These are phyloP conservation scores for Whalleya microplaca DNA, from an alignment of 2,329 filamentous ascomycete species.

Conservation along the genomic window DNA sequence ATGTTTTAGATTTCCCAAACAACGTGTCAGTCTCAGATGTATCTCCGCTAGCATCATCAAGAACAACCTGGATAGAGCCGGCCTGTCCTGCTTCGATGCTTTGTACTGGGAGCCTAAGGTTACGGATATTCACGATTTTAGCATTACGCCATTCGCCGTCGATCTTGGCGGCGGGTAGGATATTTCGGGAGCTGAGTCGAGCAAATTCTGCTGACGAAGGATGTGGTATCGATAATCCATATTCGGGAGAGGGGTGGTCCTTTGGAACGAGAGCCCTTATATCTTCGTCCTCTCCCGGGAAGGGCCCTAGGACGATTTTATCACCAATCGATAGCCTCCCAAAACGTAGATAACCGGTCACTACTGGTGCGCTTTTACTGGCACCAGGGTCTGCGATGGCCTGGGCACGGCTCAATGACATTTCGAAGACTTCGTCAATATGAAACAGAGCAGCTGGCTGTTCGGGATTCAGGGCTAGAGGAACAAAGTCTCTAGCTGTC, in stretches of 20 bases:
- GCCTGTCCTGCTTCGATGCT: constrained; percentile 80
- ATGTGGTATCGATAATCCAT: constrained; percentile 56
- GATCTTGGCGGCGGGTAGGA: constrained; percentile 54
- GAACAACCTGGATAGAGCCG: constrained; percentile 81
- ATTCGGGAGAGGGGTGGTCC: constrained; percentile 51
- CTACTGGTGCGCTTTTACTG: constrained; percentile 55
- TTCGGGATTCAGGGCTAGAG: constrained; percentile 59
- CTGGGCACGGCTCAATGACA: constrained; percentile 65
- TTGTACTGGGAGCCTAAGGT: constrained; percentile 81
- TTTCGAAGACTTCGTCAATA: constrained; percentile 85
- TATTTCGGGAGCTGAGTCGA: constrained; percentile 55
- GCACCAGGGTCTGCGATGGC: constrained; percentile 34
- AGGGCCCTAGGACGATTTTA: constrained; percentile 78
- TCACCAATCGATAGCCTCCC: constrained; percentile 80
- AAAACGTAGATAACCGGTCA: constrained; percentile 83
- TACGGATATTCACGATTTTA: constrained; percentile 82
- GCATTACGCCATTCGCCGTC: constrained; percentile 79
- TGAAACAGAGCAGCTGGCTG: constrained; percentile 75
- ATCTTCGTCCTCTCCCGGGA: constrained; percentile 61
- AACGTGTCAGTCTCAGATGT: constrained; percentile 30
- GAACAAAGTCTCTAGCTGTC: constrained; percentile 58
- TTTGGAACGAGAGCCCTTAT: constrained; percentile 45
- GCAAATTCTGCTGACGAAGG: constrained; percentile 57
- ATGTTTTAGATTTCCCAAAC: constrained; percentile 35
- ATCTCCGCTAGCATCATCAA: constrained; percentile 49